phyloP scores from a whole-genome alignment of 2,329 filamentous ascomycete species.

The Cordyceps farinosa region DNA sequence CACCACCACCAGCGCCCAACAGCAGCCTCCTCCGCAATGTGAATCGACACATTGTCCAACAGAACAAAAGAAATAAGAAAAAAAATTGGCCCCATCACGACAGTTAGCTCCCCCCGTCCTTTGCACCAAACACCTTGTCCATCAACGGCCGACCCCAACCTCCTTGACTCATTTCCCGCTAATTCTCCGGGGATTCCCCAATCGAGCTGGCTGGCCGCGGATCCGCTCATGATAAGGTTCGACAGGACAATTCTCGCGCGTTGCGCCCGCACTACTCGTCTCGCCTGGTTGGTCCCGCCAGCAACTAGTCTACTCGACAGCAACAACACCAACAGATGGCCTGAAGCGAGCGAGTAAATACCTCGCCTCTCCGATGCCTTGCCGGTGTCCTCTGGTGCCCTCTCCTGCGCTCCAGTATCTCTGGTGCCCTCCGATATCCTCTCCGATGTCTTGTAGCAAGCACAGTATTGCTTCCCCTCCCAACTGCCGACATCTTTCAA shows the following conservation, averaged over 20 bases:
- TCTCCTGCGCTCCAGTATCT: too few relatives aligned
- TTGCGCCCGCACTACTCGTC: neutral
- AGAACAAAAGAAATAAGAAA: neutral
- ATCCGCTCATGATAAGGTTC: constrained; percentile 10
- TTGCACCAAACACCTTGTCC: too few relatives aligned
- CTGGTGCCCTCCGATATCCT: too few relatives aligned
- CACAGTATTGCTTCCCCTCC: neutral
- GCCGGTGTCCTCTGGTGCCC: too few relatives aligned
- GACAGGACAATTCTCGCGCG: too few relatives aligned
- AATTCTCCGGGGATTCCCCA: neutral
- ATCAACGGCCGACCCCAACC: too few relatives aligned
- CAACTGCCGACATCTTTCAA: neutral
- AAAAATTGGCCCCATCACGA: neutral
- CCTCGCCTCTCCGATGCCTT: neutral
- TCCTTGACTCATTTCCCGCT: neutral
- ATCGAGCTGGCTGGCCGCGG: constrained; percentile 12
- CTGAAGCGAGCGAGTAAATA: neutral
- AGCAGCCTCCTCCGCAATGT: neutral
- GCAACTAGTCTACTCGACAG: too few relatives aligned
- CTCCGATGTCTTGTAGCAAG: too few relatives aligned
- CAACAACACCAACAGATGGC: too few relatives aligned
- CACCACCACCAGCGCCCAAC: neutral
- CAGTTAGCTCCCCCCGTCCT: too few relatives aligned
- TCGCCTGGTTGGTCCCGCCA: neutral
- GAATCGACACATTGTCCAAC: neutral